These are phyloP conservation scores for Periconia sp. DNA, from an alignment of 2,329 filamentous ascomycete species.

Conservation along the genomic window DNA sequence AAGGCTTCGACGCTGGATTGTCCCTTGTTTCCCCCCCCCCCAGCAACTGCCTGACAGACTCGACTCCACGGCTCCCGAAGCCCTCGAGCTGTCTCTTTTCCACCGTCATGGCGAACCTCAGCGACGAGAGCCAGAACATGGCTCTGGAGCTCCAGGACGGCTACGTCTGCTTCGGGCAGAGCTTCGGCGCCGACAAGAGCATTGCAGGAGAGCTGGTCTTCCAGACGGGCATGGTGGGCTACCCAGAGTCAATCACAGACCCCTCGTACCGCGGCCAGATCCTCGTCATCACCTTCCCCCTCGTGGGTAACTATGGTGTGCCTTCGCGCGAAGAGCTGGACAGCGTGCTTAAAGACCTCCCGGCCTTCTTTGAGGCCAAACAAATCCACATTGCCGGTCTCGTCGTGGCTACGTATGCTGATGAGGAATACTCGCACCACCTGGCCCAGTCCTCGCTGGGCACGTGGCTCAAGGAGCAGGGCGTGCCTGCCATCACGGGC, in stretches of 20 bases:
- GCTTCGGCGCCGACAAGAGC: slow-evolving; percentile 95
- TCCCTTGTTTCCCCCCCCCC: slow-evolving; percentile 11
- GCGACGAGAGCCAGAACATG: slow-evolving; percentile 64
- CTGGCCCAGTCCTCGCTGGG: slow-evolving; percentile 89
- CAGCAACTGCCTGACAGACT: slow-evolving; percentile 40
- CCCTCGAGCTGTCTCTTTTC: slow-evolving; percentile 41
- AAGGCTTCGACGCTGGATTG: not conserved
- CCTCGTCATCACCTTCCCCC: slow-evolving; percentile 92
- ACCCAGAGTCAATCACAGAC: slow-evolving; percentile 90
- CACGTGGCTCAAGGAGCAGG: slow-evolving; percentile 95
- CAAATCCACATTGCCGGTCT: slow-evolving; percentile 94
- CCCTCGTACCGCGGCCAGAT: slow-evolving; percentile 92
- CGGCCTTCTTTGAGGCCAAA: slow-evolving; percentile 89
- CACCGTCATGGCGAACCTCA: slow-evolving; percentile 37
- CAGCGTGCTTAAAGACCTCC: slow-evolving; percentile 81
- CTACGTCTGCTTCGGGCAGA: slow-evolving; percentile 88
- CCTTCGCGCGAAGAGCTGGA: slow-evolving; percentile 86
- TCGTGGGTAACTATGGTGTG: slow-evolving; percentile 97
- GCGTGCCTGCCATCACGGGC: slow-evolving; percentile 90
- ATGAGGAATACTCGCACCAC: slow-evolving; percentile 95
- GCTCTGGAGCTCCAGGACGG: slow-evolving; percentile 94
- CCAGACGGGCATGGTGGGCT: slow-evolving; percentile 99
- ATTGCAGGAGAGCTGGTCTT: slow-evolving; percentile 97
- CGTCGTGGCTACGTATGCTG: slow-evolving; percentile 88
- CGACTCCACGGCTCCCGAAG: slow-evolving; percentile 36